Conservation (phyloP, 306 rosid genomes). For the Prunus campanulata region DNA sequence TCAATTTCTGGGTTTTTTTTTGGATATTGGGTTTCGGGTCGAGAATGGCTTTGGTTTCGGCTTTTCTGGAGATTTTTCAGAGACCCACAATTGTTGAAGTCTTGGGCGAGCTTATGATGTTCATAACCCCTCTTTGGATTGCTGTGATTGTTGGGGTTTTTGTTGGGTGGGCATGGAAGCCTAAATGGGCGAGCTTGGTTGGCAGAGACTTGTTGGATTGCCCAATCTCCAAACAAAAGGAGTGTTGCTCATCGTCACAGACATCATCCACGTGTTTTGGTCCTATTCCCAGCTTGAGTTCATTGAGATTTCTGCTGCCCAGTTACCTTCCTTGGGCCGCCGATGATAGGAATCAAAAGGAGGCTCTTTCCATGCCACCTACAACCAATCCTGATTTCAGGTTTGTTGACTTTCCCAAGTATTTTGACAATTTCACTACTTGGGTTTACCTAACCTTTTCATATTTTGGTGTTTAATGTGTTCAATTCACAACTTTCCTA, state of each 20-base stretch:
- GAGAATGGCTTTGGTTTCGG: slow-evolving; percentile 46
- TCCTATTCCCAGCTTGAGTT: slow-evolving; percentile 40
- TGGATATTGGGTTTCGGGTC: neutral
- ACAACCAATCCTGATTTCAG: slow-evolving; percentile 31
- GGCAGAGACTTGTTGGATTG: slow-evolving; percentile 32
- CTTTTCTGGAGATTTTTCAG: slow-evolving; percentile 39
- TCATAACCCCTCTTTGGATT: slow-evolving; percentile 72
- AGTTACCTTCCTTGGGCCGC: slow-evolving; percentile 37
- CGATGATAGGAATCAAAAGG: slow-evolving; percentile 18
- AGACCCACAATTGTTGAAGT: slow-evolving; percentile 35
- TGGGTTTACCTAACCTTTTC: neutral
- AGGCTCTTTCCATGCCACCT: slow-evolving; percentile 24
- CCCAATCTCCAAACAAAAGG: slow-evolving; percentile 27
- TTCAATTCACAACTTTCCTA: neutral
- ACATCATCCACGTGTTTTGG: slow-evolving; percentile 21
- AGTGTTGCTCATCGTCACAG: slow-evolving; percentile 25
- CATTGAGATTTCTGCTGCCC: slow-evolving; percentile 39
- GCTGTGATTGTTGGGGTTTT: slow-evolving; percentile 71
- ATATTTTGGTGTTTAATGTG: neutral
- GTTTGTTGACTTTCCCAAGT: slow-evolving; percentile 32
- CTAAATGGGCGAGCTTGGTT: slow-evolving; percentile 68
- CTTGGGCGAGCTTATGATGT: slow-evolving; percentile 36
- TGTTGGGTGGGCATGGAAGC: slow-evolving; percentile 96
- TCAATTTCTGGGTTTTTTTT: neutral
- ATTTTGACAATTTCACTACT: neutral